These are phyloP conservation scores for Sergeia podlipaevii DNA, from an alignment of 208 protist genomes.

Conservation along the genomic window DNA sequence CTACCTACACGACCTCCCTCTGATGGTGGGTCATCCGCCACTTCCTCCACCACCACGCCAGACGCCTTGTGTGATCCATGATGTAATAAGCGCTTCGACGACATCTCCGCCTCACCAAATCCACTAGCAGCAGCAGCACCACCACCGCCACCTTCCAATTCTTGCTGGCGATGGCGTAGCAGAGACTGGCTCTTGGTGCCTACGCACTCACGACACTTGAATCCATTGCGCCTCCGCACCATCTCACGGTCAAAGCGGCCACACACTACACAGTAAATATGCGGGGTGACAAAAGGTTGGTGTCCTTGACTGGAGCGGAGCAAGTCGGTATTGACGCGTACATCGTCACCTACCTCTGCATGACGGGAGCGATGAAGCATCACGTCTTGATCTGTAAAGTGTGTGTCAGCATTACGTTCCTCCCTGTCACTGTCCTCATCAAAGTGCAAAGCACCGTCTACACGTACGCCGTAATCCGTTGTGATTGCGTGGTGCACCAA, in stretches of 20 bases:
- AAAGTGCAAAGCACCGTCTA: conserved; percentile 67
- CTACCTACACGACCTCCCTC: no score
- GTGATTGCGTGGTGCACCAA: conserved; percentile 68
- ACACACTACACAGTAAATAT: conserved; percentile 81
- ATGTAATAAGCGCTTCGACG: no score
- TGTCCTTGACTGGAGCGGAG: conserved; percentile 52
- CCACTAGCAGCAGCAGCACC: not conserved
- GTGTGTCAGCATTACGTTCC: conserved; percentile 60
- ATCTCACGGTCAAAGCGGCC: conserved; percentile 78
- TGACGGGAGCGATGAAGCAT: conserved; percentile 52
- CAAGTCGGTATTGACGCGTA: conserved; percentile 61
- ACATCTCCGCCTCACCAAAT: not conserved
- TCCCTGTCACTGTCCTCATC: conserved; percentile 76
- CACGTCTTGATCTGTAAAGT: conserved; percentile 71
- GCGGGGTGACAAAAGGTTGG: conserved; percentile 22
- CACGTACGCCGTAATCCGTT: conserved; percentile 58
- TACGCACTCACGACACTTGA: conserved; percentile 79
- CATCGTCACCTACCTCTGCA: conserved; percentile 30
- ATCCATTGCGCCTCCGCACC: conserved; percentile 66
- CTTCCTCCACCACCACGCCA: conserved; percentile 16
- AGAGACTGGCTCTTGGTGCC: conserved; percentile 69
- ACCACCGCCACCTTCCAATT: conserved; percentile 14
- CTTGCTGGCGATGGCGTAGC: conserved; percentile 49
- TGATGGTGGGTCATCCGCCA: conserved; percentile 14
- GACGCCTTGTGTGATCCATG: conserved; percentile 10